Conservation (phyloP, 257 asterid species). For the Apocynum venetum region DNA sequence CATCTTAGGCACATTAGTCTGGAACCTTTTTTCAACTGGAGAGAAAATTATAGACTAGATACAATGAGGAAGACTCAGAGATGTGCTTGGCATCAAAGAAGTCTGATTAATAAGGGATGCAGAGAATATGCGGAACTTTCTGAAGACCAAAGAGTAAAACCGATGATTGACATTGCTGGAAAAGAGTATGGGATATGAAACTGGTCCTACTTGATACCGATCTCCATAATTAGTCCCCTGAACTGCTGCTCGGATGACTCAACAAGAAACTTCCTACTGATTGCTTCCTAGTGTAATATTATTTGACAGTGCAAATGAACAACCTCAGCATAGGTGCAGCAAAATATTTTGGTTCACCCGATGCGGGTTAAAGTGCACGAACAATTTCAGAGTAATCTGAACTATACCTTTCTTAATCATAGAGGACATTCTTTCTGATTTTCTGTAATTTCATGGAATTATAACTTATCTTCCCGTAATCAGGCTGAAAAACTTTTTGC, state of each 20-base stretch:
- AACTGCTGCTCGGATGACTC: conserved; percentile 4
- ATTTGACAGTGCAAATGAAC: background rate
- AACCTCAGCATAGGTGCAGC: background rate
- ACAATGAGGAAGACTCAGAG: background rate
- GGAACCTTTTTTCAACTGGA: conserved; percentile 85
- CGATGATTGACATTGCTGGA: background rate
- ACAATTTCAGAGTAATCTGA: background rate
- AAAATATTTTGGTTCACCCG: background rate
- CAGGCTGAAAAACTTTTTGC: background rate
- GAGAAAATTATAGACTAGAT: conserved; percentile 71
- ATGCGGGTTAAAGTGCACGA: background rate
- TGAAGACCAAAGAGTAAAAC: background rate
- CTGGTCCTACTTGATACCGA: background rate
- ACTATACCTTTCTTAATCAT: background rate
- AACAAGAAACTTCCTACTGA: background rate
- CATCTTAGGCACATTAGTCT: conserved; percentile 77
- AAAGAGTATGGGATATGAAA: conserved; percentile 7
- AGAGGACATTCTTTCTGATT: background rate
- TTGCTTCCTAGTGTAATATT: background rate
- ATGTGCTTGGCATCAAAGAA: background rate
- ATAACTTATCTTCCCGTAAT: background rate
- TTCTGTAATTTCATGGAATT: background rate
- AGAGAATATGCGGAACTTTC: background rate
- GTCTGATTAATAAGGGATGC: background rate
- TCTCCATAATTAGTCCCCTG: background rate